phyloP scores from a whole-genome alignment of 345 rosid genomes.

The Orychophragmus violaceus region DNA sequence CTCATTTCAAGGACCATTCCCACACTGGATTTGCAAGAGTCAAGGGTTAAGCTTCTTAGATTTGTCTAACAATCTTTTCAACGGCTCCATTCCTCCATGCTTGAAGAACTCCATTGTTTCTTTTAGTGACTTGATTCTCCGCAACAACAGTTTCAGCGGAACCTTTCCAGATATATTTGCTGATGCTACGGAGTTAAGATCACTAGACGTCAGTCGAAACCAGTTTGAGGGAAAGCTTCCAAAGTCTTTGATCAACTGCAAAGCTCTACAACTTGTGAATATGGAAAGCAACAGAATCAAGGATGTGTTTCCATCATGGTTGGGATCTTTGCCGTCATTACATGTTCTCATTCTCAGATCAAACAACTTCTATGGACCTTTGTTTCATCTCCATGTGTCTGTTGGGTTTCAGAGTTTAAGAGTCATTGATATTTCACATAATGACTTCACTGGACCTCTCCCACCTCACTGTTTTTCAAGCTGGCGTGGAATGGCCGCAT shows the following conservation, averaged over 20 bases:
- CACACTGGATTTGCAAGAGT: constrained; percentile 30
- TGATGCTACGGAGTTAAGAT: background rate
- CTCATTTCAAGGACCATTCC: constrained; percentile 20
- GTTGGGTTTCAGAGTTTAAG: constrained; percentile 32
- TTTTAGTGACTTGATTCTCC: background rate
- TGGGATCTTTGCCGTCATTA: background rate
- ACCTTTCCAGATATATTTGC: background rate
- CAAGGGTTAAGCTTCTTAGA: constrained; percentile 25
- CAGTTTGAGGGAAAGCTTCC: background rate
- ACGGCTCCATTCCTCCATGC: constrained; percentile 27
- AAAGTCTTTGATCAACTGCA: constrained; percentile 13
- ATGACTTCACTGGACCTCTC: background rate
- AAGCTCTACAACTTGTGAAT: constrained; percentile 23
- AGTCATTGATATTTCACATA: constrained; percentile 34
- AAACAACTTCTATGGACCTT: constrained; percentile 30
- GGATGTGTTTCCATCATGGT: constrained; percentile 17
- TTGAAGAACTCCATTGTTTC: background rate
- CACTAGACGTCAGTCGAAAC: background rate
- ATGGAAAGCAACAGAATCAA: constrained; percentile 6
- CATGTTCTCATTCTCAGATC: constrained; percentile 1
- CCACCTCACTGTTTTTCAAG: constrained; percentile 5
- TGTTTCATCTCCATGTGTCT: background rate
- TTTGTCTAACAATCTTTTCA: constrained; percentile 24
- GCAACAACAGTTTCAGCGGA: background rate
- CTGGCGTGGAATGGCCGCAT: background rate